phyloP scores from a whole-genome alignment of 2,329 filamentous ascomycete species.

The Colletotrichum orbiculare region DNA sequence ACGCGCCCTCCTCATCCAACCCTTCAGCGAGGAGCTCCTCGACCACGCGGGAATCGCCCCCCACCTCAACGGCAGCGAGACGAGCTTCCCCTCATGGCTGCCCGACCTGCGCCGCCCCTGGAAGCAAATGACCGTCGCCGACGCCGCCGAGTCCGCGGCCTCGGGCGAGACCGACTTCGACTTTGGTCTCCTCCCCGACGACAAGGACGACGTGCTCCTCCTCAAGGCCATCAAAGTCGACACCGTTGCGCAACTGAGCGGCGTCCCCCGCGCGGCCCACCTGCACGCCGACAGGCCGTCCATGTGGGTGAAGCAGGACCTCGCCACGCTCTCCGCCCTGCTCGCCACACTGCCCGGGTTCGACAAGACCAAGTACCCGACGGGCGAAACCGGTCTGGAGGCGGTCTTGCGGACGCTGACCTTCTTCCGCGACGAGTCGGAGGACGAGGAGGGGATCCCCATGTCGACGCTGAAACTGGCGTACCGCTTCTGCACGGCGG shows the following conservation, averaged over 20 bases:
- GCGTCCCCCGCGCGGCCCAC: slow-evolving; percentile 27
- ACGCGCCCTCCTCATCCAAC: slow-evolving; percentile 30
- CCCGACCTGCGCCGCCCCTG: slow-evolving; percentile 34
- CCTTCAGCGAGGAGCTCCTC: slow-evolving; percentile 35
- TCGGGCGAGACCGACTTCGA: slow-evolving; percentile 35
- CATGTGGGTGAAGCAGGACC: slow-evolving; percentile 30
- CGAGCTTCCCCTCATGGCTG: slow-evolving; percentile 31
- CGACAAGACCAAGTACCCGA: slow-evolving; percentile 13
- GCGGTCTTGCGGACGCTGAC: slow-evolving; percentile 26
- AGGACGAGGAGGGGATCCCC: slow-evolving; percentile 14
- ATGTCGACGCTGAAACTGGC: slow-evolving; percentile 32
- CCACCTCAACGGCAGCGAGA: slow-evolving; percentile 20
- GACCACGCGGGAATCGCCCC: slow-evolving; percentile 30
- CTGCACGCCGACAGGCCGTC: slow-evolving; percentile 28
- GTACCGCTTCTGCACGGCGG: slow-evolving; percentile 30
- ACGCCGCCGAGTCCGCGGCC: slow-evolving; percentile 31
- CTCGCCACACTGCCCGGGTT: slow-evolving; percentile 19
- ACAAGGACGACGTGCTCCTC: slow-evolving; percentile 25
- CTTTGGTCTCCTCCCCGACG: slow-evolving; percentile 32
- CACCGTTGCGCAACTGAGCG: slow-evolving; percentile 24
- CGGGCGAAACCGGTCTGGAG: slow-evolving; percentile 16
- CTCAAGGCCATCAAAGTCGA: slow-evolving; percentile 33
- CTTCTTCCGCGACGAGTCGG: slow-evolving; percentile 30
- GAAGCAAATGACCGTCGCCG: slow-evolving; percentile 35
- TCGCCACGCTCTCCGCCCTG: slow-evolving; percentile 17